A percentile compares a stretch with the other conserved stretches of the same genome.
These are phyloP conservation scores for Skeletonema menzelii DNA, from an alignment of 108 stramenopile species.

Conservation along the genomic window DNA sequence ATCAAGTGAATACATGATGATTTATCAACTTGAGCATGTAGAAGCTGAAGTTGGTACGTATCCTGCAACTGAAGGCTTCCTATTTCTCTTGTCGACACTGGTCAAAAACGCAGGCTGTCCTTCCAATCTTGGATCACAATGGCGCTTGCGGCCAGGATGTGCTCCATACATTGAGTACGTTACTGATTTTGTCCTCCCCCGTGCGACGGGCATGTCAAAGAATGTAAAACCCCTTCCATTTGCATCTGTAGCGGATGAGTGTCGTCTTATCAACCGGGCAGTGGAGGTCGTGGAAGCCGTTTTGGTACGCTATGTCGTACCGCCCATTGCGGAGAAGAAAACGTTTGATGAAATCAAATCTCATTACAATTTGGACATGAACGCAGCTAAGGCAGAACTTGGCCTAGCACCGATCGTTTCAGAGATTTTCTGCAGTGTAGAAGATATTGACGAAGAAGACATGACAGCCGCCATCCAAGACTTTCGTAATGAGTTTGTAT, in stretches of 20 bases:
- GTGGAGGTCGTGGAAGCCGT: constrained; percentile 76
- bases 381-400: constrained; percentile 20
- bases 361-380: constrained; percentile 15
- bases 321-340: constrained; percentile 21
- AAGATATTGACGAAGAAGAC: constrained; percentile 31
- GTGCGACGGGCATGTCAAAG: constrained; percentile 52
- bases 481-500: constrained; percentile 31
- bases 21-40: constrained; percentile 82
- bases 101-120: constrained; percentile 66
- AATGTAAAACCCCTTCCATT: constrained; percentile 46
- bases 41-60: constrained; percentile 70
- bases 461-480: constrained; percentile 28
- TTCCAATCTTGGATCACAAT: constrained; percentile 58
- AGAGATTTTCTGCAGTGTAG: constrained; percentile 17
- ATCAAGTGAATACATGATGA: constrained; percentile 60
- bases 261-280: constrained; percentile 61
- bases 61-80: constrained; percentile 79
- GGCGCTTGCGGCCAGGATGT: constrained; percentile 74
- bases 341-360: constrained; percentile 19
- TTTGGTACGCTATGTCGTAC: constrained; percentile 57
- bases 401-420: constrained; percentile 33
- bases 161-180: constrained; percentile 85
- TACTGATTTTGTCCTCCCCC: constrained; percentile 67
- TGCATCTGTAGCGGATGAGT: constrained; percentile 57
- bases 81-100: constrained; percentile 69